Base-by-base conservation (phyloP, 768 basidiomycete genomes). In the Lactarius sanguifluus region DNA sequence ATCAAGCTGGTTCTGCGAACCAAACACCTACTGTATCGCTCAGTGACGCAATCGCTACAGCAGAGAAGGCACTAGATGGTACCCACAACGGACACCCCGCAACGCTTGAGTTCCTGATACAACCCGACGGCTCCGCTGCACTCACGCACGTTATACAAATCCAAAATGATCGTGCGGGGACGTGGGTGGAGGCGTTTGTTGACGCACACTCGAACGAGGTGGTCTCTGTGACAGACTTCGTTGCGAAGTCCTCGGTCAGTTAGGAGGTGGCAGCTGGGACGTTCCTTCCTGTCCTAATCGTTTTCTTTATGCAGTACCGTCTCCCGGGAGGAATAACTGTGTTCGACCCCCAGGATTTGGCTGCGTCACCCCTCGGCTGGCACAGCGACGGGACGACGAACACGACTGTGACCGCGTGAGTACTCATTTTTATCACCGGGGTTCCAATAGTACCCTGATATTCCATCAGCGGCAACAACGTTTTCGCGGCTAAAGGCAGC, bases 171-270 rank as follows among this genome's bases (percentile, higher is more conserved):
- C 73, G 75, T 64, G 67, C 76, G 23, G 76, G 82, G 57, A 77
- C 80, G 12, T 87, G 83, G 82, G 81, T 79, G 68, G 83, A 87
- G 73, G 85, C 83, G 0, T 85, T 83, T 65, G 80, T 87, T 54
- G 85, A 87, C 68, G 85, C 83, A 5, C 81, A 82, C 68, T 76
- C 80, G n/a, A 82, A 82, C n/a, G 81, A 83, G 30, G 70, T 87
- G 38, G 72, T 84, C 30, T 77, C 80, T 20, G 77, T 84, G 25
- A 81, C 81, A 43, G 83, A 87, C 72, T 86, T 84, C 74, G 83
- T 81, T 32, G 71, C 79, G 8, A 73, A 80, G 41, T 79, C 80
- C 18, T 75, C 81, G 10, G 80, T 82, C 65, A 64, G 78, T 74
- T 56, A 4, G 16, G 20, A 34, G 55, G 2, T n/a, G n/a, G n/a